Percentiles rank a stretch among this genome's conserved stretches.
phyloP scores from a whole-genome alignment of 148 eudicot genomes.

The Camellia granthamiana region DNA sequence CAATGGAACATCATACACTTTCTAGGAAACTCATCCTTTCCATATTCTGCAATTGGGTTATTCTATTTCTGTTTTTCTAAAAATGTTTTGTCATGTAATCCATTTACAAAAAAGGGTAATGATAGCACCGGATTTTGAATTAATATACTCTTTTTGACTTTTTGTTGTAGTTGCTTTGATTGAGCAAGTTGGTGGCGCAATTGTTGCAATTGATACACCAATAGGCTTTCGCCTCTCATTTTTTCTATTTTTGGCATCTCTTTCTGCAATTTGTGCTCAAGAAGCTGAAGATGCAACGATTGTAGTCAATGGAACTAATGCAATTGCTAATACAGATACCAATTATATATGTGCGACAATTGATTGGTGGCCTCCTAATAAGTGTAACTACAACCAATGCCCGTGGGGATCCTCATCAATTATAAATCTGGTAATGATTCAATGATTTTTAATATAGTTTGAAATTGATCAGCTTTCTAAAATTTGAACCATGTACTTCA shows the following conservation, averaged over 20 bases:
- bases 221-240: constrained; percentile 34
- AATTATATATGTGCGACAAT: constrained; percentile 81
- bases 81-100: not conserved
- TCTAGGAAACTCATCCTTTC: not conserved
- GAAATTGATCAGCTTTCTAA: not conserved
- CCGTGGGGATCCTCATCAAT: constrained; percentile 83
- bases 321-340: constrained; percentile 58
- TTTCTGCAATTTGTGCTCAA: constrained; percentile 50
- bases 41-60: not conserved
- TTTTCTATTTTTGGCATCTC: constrained; percentile 39
- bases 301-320: constrained; percentile 46
- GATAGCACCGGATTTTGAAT: not conserved
- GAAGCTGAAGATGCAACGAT: constrained; percentile 39
- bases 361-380: constrained; percentile 96
- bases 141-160: constrained; percentile 1
- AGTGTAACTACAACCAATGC: constrained; percentile 76
- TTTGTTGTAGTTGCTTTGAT: constrained; percentile 3
- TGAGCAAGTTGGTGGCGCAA: constrained; percentile 1
- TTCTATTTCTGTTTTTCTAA: not conserved
- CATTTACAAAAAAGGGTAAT: not conserved
- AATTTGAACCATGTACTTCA: not conserved
- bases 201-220: constrained; percentile 12
- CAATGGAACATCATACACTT: not conserved
- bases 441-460: not conserved
- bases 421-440: constrained; percentile 60